These are phyloP conservation scores for Camelina sativa DNA, from an alignment of 345 rosid species.

Conservation along the genomic window DNA sequence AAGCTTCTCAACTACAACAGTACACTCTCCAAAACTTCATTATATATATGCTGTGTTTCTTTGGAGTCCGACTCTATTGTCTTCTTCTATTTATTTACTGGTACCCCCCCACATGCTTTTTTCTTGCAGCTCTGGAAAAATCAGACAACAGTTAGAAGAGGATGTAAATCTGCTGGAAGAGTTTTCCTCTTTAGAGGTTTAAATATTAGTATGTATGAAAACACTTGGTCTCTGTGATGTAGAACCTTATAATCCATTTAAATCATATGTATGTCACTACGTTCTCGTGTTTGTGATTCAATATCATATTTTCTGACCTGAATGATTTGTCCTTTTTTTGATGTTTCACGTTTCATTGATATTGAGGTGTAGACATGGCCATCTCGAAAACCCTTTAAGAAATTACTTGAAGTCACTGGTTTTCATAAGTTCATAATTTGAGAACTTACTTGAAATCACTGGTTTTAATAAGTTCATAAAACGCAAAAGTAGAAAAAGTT, in stretches of 20 bases:
- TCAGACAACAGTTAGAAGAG: constrained; percentile 55
- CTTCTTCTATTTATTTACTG: background rate
- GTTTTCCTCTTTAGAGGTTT: constrained; percentile 13
- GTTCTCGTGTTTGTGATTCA: background rate
- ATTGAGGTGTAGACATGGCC: background rate
- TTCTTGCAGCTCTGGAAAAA: constrained; percentile 75
- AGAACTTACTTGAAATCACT: background rate
- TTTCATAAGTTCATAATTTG: background rate
- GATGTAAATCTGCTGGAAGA: constrained; percentile 29
- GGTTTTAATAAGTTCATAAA: background rate
- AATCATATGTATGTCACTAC: constrained; percentile 17
- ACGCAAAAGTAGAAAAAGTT: too few species aligned
- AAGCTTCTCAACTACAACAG: constrained; percentile 98
- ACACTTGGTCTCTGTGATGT: constrained; percentile 17
- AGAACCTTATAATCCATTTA: constrained; percentile 1
- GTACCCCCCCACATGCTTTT: background rate
- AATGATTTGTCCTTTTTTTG: background rate
- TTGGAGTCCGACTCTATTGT: background rate
- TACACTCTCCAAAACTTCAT: constrained; percentile 45
- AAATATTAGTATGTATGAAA: constrained; percentile 10
- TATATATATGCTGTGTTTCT: background rate
- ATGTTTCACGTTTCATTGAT: background rate
- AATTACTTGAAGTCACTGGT: background rate
- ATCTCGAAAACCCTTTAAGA: background rate
- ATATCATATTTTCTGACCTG: constrained; percentile 1